phyloP scores from a whole-genome alignment of 225 moss, liverwort and hornwort species.

The Bryoerythrophyllum caledonicum region DNA sequence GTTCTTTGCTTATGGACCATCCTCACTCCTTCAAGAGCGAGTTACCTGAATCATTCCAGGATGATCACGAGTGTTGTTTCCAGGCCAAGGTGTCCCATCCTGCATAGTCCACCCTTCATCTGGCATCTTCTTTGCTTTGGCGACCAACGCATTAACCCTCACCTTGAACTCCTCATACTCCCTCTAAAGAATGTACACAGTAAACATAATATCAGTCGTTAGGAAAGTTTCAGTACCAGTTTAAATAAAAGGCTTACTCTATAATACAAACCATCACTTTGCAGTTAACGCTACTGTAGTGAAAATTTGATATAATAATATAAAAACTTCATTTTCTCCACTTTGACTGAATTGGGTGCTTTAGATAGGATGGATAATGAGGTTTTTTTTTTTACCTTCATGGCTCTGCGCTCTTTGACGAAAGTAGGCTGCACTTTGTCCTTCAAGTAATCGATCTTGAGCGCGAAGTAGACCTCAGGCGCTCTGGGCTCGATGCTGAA shows the following conservation, averaged over 20 bases:
- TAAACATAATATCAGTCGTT: too few species aligned
- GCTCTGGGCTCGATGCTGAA: constrained; percentile 82
- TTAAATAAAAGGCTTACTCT: too few species aligned
- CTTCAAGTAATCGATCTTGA: constrained; percentile 79
- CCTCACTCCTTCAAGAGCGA: too few species aligned
- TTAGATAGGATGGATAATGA: not conserved
- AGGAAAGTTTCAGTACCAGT: too few species aligned
- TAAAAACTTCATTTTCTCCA: too few species aligned
- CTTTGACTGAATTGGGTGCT: too few species aligned
- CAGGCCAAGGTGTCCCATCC: constrained; percentile 89
- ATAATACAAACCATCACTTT: too few species aligned
- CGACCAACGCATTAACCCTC: constrained; percentile 73
- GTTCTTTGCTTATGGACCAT: too few species aligned
- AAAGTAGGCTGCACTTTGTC: constrained; percentile 88
- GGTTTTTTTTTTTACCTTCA: constrained; percentile 58
- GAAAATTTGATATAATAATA: too few species aligned
- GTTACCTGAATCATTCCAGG: constrained; percentile 85
- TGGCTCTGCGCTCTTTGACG: constrained; percentile 83
- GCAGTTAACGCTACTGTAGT: too few species aligned
- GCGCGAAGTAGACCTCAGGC: constrained; percentile 78
- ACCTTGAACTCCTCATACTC: constrained; percentile 90
- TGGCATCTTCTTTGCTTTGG: constrained; percentile 70
- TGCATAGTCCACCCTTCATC: constrained; percentile 92
- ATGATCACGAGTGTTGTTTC: constrained; percentile 79
- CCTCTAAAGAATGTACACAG: constrained; percentile 32